These are phyloP conservation scores for Pneumocystis oryctolagi DNA, from an alignment of 1,139 yeast species.

Conservation along the genomic window DNA sequence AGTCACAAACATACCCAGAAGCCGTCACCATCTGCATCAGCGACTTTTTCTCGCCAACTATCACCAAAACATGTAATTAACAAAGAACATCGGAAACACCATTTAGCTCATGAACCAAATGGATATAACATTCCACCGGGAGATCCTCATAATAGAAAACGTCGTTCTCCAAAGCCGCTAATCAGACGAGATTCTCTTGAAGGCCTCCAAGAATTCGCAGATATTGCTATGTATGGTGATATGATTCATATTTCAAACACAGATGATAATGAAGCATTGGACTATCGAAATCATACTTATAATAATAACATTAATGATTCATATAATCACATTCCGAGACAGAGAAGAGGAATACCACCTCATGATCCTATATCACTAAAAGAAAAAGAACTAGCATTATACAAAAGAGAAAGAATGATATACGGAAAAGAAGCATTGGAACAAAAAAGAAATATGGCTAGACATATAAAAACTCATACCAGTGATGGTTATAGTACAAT, in stretches of 20 bases:
- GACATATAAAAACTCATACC: not conserved
- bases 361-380: constrained; percentile 3
- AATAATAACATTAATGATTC: constrained; percentile 2
- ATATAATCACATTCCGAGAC: constrained; percentile 2
- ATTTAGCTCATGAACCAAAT: constrained; percentile 2
- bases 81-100: constrained; percentile 1
- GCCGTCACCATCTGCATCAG: constrained; percentile 1
- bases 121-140: not conserved
- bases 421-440: not conserved
- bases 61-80: constrained; percentile 4
- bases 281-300: not conserved
- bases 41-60: not conserved
- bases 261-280: not conserved
- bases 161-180: constrained; percentile 3
- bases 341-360: not conserved
- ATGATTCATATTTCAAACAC: not conserved
- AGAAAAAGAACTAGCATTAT: not conserved
- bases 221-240: constrained; percentile 14
- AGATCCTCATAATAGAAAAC: constrained; percentile 7
- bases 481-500: constrained; percentile 3
- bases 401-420: not conserved
- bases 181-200: constrained; percentile 13
- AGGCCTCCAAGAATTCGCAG: constrained; percentile 16
- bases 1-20: constrained; percentile 7
- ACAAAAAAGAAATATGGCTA: not conserved